Evolutionary conservation across 176 grass and related monocot species (phyloP).

Genomic region (Lolium rigidum): DNA sequence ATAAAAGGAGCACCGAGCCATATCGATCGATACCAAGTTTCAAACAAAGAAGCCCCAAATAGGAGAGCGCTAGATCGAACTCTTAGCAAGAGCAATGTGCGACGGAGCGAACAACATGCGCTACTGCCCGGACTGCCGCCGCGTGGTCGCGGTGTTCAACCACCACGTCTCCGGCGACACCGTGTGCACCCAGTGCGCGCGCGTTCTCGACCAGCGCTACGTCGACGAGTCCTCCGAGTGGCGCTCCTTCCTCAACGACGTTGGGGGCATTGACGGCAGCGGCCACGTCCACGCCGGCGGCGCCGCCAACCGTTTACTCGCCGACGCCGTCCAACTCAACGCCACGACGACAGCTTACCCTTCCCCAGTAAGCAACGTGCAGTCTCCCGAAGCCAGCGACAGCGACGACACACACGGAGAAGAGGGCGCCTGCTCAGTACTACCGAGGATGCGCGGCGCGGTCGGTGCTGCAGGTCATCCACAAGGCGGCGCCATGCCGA

Average conservation of each 20-base stretch:
- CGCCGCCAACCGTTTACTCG: not conserved
- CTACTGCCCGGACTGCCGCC: constrained; percentile 38
- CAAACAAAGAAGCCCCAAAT: not conserved
- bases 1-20: too few species aligned
- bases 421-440: not conserved
- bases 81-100: not conserved
- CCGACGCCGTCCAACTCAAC: too few species aligned
- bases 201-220: not conserved
- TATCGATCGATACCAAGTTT: not conserved
- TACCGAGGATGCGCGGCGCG: constrained; percentile 4
- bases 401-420: not conserved
- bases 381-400: not conserved
- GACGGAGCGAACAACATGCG: not conserved
- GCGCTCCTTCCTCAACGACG: constrained; percentile 31
- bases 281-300: not conserved
- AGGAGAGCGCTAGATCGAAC: not conserved
- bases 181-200: not conserved
- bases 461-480: too few species aligned
- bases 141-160: not conserved
- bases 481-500: too few species aligned
- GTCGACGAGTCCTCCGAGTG: constrained; percentile 34
- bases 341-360: not conserved
- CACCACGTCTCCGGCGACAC: not conserved
- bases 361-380: not conserved
- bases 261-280: not conserved